A percentile compares a stretch with the other conserved stretches of the same genome.
phyloP scores from a whole-genome alignment of 1,284 basidiomycete genomes.

The Marasmius oreades region DNA sequence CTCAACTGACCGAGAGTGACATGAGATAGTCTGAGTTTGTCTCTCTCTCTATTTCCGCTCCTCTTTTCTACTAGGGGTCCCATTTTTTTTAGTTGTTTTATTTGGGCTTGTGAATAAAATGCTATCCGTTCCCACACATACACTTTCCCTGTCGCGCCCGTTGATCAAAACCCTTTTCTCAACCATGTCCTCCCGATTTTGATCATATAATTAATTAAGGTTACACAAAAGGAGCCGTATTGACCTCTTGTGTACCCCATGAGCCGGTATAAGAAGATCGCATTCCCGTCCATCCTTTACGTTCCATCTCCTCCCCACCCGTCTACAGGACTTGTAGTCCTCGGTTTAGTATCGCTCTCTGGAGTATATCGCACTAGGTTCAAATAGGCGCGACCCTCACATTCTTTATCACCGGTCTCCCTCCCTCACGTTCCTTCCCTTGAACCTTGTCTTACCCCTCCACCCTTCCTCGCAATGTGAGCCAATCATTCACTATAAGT shows the following conservation, averaged over 20 bases:
- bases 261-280: background rate
- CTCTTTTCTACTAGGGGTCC: slow-evolving; percentile 8
- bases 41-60: slow-evolving; percentile 7
- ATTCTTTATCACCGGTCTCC: background rate
- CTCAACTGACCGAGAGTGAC: slow-evolving; percentile 15
- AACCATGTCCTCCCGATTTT: background rate
- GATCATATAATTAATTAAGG: background rate
- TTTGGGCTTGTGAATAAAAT: slow-evolving; percentile 1
- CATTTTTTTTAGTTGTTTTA: slow-evolving; percentile 7
- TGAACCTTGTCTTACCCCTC: background rate
- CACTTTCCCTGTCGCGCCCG: background rate
- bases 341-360: background rate
- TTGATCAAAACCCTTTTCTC: background rate
- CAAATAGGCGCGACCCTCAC: background rate
- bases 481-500: background rate
- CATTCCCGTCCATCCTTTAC: background rate
- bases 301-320: background rate
- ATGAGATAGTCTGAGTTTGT: slow-evolving; percentile 3
- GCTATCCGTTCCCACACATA: background rate
- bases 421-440: background rate
- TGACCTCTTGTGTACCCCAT: background rate
- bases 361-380: background rate
- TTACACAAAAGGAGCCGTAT: background rate
- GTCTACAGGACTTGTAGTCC: background rate
- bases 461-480: background rate